Evolutionary conservation across 2,329 filamentous ascomycete genomes (phyloP).

Genomic region (Aureobasidium sp.): DNA sequence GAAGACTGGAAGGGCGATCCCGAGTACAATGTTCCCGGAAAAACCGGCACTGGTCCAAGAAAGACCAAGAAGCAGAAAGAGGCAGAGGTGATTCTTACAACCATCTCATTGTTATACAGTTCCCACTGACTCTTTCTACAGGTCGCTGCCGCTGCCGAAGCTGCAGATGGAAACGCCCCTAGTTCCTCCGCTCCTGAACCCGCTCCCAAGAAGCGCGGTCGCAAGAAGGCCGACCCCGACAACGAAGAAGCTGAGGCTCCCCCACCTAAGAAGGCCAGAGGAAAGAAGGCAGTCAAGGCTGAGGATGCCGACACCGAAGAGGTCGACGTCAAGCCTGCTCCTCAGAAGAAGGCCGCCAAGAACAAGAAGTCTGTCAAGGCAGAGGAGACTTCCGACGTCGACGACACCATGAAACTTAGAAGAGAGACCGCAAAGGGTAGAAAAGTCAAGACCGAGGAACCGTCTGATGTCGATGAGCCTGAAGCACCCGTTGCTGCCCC

Average conservation of each 20-base stretch:
- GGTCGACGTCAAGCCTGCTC: slow-evolving; percentile 11
- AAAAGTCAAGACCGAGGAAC: neutral
- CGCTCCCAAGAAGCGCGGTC: slow-evolving; percentile 33
- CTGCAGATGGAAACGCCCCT: slow-evolving; percentile 6
- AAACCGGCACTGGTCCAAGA: slow-evolving; percentile 49
- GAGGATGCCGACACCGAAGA: slow-evolving; percentile 19
- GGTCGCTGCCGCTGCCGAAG: slow-evolving; percentile 17
- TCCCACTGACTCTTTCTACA: neutral
- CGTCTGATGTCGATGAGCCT: slow-evolving; percentile 3
- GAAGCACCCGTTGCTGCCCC: neutral
- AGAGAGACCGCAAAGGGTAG: slow-evolving; percentile 16
- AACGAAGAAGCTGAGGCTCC: slow-evolving; percentile 25
- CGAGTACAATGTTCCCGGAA: slow-evolving; percentile 62
- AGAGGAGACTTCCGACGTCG: slow-evolving; percentile 2
- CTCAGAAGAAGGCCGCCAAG: slow-evolving; percentile 17
- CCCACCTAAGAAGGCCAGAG: slow-evolving; percentile 19
- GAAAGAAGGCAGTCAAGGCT: slow-evolving; percentile 20
- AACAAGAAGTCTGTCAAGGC: slow-evolving; percentile 1
- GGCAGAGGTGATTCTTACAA: slow-evolving; percentile 19
- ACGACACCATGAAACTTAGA: slow-evolving; percentile 13
- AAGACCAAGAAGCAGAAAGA: slow-evolving; percentile 22
- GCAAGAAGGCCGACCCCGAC: slow-evolving; percentile 30
- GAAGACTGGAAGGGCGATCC: slow-evolving; percentile 82
- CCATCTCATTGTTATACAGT: neutral
- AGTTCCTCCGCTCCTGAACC: slow-evolving; percentile 19